Evolutionary conservation across 306 rosid genomes (phyloP).

Genomic region (Crotalaria pallida): DNA sequence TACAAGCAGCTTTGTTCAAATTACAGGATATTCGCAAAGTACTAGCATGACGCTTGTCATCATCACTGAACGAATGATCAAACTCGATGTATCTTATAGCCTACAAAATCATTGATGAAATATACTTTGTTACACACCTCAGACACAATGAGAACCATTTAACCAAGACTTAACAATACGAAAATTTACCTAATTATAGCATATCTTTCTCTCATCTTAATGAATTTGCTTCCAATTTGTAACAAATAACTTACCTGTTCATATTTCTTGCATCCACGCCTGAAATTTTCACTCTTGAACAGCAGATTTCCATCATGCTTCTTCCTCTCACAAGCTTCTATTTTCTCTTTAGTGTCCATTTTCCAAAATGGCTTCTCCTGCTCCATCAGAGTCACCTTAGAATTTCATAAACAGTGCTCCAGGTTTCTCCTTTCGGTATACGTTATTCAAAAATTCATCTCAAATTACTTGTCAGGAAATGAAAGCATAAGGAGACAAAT

Average conservation of each 20-base stretch:
- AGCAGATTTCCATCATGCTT: constrained; percentile 51
- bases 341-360: constrained; percentile 50
- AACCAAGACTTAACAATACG: not conserved
- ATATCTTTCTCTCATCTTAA: not conserved
- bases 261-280: constrained; percentile 46
- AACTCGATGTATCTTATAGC: constrained; percentile 47
- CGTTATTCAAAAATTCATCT: not conserved
- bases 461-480: not conserved
- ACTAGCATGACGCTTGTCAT: constrained; percentile 35
- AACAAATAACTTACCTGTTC: constrained; percentile 40
- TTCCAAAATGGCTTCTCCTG: constrained; percentile 70
- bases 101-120: constrained; percentile 26
- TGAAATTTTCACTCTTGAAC: constrained; percentile 46
- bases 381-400: not conserved
- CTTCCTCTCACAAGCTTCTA: constrained; percentile 56
- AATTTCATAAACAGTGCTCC: not conserved
- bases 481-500: too few relatives aligned
- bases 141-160: too few relatives aligned
- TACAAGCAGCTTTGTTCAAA: constrained; percentile 64
- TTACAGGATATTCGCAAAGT: constrained; percentile 43
- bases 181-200: not conserved
- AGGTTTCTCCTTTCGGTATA: not conserved
- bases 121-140: not conserved
- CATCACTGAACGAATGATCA: constrained; percentile 51
- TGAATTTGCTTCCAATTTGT: not conserved